Conservation (phyloP, 352 stramenopile genomes). For the Phytophthora capsici region DNA sequence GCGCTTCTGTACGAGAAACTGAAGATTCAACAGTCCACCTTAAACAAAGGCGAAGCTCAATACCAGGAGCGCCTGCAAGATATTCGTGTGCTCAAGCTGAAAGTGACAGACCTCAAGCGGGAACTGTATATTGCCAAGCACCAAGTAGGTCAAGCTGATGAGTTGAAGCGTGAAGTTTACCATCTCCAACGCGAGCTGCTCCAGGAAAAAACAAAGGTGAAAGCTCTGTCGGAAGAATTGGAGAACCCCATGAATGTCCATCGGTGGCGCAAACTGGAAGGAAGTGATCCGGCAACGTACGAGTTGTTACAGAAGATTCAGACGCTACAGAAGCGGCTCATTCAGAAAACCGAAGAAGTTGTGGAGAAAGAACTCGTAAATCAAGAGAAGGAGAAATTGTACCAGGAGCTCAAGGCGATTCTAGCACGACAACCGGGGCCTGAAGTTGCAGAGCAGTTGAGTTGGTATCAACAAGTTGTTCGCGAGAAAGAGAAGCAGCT, state of each 20-base stretch:
- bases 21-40: conserved; percentile 95
- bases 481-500: conserved; percentile 97
- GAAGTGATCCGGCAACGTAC: conserved; percentile 94
- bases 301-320: conserved; percentile 98
- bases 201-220: conserved; percentile 97
- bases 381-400: conserved; percentile 96
- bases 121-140: conserved; percentile 92
- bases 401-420: conserved; percentile 94
- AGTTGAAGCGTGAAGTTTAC: conserved; percentile 90
- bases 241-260: conserved; percentile 98
- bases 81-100: conserved; percentile 95
- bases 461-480: conserved; percentile 94
- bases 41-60: conserved; percentile 93
- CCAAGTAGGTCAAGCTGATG: conserved; percentile 86
- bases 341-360: conserved; percentile 96
- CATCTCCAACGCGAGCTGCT: conserved; percentile 92
- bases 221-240: conserved; percentile 95
- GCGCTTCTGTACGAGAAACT: conserved; percentile 98
- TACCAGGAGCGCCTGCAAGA: conserved; percentile 94
- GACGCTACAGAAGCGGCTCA: conserved; percentile 94
- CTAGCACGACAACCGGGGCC: conserved; percentile 92
- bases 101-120: conserved; percentile 93
- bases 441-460: conserved; percentile 96
- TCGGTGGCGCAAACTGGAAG: conserved; percentile 97
- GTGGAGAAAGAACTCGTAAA: conserved; percentile 96